A percentile compares a stretch with the other conserved stretches of the same genome.
Evolutionary conservation across 164 flowering plant species (phyloP).

Genomic region (Berberis vulgaris): DNA sequence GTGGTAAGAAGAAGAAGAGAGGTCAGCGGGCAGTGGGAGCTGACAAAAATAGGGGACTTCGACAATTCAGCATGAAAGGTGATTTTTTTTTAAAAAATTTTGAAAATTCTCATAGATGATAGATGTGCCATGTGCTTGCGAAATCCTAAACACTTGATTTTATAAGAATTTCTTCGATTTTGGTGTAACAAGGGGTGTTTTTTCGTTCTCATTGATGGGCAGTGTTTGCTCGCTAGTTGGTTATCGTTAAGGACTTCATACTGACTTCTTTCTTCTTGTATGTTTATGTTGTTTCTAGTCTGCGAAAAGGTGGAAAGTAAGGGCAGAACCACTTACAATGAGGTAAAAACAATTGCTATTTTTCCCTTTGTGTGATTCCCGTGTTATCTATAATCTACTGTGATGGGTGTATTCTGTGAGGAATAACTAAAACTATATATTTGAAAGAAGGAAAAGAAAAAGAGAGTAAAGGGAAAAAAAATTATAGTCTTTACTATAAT

Average conservation of each 20-base stretch:
- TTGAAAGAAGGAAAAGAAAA: too few relatives aligned
- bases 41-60: conserved; percentile 88
- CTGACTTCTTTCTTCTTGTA: conserved; percentile 4
- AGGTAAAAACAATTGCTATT: conserved; percentile 34
- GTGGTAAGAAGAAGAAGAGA: conserved; percentile 80
- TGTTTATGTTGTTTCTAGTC: conserved; percentile 31
- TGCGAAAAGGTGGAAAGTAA: conserved; percentile 85
- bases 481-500: too few relatives aligned
- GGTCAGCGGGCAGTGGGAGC: conserved; percentile 73
- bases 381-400: not conserved
- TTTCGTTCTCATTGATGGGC: not conserved
- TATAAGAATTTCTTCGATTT: too few relatives aligned
- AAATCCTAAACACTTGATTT: too few relatives aligned
- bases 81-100: not conserved
- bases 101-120: too few relatives aligned
- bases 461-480: too few relatives aligned
- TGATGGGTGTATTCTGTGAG: too few relatives aligned
- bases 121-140: too few relatives aligned
- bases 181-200: not conserved
- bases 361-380: not conserved
- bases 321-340: conserved; percentile 80
- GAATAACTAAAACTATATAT: too few relatives aligned
- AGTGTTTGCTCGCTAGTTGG: not conserved
- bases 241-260: not conserved
- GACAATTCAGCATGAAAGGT: conserved; percentile 99